A percentile compares a stretch with the other conserved stretches of the same genome.
Conservation (phyloP, 2,329 filamentous ascomycete genomes). For the Apiospora phragmitis region DNA sequence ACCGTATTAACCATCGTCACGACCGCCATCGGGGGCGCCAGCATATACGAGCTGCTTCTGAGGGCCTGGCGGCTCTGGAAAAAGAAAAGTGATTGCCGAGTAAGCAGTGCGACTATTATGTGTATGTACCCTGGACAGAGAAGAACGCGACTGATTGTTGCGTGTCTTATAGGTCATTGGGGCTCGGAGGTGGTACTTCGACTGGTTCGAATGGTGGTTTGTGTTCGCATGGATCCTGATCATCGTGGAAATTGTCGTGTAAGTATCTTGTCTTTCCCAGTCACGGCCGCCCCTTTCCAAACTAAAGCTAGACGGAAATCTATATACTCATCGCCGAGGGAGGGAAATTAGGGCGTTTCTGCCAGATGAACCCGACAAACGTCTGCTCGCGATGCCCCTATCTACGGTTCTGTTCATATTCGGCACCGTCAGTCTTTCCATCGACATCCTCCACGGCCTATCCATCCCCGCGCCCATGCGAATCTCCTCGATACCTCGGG, state of each 20-base stretch:
- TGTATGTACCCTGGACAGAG: too few species aligned
- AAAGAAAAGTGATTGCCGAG: slow-evolving; percentile 50
- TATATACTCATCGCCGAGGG: not conserved
- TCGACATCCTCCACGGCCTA: slow-evolving; percentile 47
- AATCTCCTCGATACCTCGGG: slow-evolving; percentile 51
- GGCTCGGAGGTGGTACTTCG: slow-evolving; percentile 21
- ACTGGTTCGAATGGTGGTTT: slow-evolving; percentile 60
- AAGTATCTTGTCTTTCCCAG: slow-evolving; percentile 13
- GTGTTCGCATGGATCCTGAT: slow-evolving; percentile 54
- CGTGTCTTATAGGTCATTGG: not conserved
- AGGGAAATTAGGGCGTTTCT: slow-evolving; percentile 17
- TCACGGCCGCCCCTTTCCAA: not conserved
- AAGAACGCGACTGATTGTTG: not conserved
- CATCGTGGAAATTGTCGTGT: slow-evolving; percentile 55
- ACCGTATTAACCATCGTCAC: slow-evolving; percentile 52
- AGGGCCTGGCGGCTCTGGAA: slow-evolving; percentile 54
- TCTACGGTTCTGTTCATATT: slow-evolving; percentile 53
- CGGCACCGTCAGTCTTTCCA: slow-evolving; percentile 48
- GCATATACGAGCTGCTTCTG: slow-evolving; percentile 52
- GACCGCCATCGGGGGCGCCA: slow-evolving; percentile 47
- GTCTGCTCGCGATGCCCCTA: slow-evolving; percentile 53
- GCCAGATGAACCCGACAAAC: slow-evolving; percentile 36
- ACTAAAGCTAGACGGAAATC: not conserved
- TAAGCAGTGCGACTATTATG: slow-evolving; percentile 18
- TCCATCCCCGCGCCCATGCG: slow-evolving; percentile 47